These are phyloP conservation scores for Flueggea neowawraea DNA, from an alignment of 441 rosid genomes.

Conservation along the genomic window DNA sequence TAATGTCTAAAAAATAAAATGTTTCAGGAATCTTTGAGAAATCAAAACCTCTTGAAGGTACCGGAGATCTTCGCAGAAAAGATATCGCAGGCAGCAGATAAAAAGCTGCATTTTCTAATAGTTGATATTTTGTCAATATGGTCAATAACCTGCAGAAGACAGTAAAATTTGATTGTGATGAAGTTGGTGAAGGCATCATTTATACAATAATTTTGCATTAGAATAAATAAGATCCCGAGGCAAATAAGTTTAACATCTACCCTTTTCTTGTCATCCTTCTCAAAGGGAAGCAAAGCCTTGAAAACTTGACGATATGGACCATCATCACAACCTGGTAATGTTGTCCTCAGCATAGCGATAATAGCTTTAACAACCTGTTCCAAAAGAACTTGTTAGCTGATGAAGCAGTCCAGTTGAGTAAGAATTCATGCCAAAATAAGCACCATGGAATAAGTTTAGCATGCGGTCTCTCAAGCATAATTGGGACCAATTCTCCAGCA, in stretches of 20 bases:
- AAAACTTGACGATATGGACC: constrained; percentile 81
- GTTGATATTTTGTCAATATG: constrained; percentile 77
- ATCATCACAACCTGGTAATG: constrained; percentile 76
- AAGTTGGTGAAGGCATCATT: no score
- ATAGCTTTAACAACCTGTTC: constrained; percentile 72
- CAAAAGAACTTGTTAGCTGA: neutral
- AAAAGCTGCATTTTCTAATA: constrained; percentile 72
- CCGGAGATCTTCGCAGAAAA: constrained; percentile 95
- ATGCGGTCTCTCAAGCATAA: no score
- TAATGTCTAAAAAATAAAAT: neutral
- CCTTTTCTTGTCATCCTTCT: constrained; percentile 87
- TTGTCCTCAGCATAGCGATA: constrained; percentile 80
- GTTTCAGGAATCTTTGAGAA: constrained; percentile 20
- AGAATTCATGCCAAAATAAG: no score
- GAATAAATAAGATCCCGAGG: no score
- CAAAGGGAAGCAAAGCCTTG: constrained; percentile 82
- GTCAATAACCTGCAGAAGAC: constrained; percentile 58
- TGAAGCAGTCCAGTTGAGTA: neutral
- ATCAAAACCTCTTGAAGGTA: constrained; percentile 83
- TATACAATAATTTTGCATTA: no score
- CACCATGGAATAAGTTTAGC: no score
- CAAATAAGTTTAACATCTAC: constrained; percentile 29
- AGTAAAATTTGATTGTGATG: neutral
- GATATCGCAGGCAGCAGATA: constrained; percentile 76
- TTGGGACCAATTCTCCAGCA: no score